phyloP scores from a whole-genome alignment of 1,139 yeast genomes.

The Geotrichum europaeum region DNA sequence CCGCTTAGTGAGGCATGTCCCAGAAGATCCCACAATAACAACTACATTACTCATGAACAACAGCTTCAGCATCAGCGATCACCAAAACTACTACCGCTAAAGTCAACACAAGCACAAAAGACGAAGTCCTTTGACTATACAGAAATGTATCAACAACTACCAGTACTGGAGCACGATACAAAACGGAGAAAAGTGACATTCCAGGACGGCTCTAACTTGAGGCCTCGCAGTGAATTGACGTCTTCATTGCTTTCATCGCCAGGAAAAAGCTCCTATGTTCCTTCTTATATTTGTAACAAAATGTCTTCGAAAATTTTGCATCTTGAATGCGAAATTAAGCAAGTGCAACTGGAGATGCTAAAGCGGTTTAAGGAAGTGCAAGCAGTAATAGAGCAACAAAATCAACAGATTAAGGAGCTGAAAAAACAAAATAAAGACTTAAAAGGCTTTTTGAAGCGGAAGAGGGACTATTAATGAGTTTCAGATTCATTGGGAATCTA shows the following conservation, averaged over 20 bases:
- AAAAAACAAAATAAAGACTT: slow-evolving; percentile 1
- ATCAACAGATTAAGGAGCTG: slow-evolving; percentile 4
- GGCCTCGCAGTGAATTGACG: neutral
- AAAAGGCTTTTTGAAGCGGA: neutral
- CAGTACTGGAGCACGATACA: neutral
- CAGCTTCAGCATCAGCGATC: neutral
- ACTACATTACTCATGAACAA: neutral
- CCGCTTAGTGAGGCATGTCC: neutral
- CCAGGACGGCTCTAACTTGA: neutral
- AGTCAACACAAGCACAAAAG: neutral
- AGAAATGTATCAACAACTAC: neutral
- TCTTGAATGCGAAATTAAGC: slow-evolving; percentile 12
- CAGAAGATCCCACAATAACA: neutral
- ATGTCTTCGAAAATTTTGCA: slow-evolving; percentile 2
- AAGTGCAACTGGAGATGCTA: slow-evolving; percentile 8
- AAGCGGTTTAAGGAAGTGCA: slow-evolving; percentile 4
- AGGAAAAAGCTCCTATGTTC: neutral
- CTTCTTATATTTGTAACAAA: neutral
- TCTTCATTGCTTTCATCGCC: neutral
- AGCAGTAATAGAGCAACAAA: neutral
- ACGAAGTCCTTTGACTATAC: neutral
- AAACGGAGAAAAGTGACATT: neutral
- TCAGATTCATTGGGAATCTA: neutral
- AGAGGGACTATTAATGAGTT: neutral
- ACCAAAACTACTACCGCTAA: neutral